Conservation (phyloP, 352 stramenopile genomes). For the Globisporangium perplexum region DNA sequence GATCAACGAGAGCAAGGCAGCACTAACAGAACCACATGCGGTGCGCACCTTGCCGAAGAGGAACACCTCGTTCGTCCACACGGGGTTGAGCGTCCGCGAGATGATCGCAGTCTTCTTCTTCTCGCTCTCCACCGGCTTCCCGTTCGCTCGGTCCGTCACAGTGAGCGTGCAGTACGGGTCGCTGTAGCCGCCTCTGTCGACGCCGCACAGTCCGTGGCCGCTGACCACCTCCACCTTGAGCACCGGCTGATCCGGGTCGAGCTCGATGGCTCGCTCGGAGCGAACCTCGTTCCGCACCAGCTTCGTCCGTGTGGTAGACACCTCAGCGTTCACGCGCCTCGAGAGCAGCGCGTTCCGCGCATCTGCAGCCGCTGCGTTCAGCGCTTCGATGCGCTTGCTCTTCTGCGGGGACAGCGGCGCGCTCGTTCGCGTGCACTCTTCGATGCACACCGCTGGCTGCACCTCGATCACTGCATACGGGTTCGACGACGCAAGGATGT, state of each 20-base stretch:
- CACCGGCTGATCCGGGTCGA: conserved; percentile 22
- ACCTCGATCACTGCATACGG: conserved; percentile 64
- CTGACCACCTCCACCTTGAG: conserved; percentile 55
- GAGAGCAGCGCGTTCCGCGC: conserved; percentile 38
- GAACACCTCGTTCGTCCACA: conserved; percentile 62
- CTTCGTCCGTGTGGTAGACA: conserved; percentile 46
- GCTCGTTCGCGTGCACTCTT: conserved; percentile 46
- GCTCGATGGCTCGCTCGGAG: conserved; percentile 33
- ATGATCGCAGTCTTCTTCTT: conserved; percentile 70
- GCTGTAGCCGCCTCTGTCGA: conserved; percentile 62
- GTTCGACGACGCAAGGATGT: conserved; percentile 23
- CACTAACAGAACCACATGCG: not conserved
- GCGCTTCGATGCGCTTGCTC: conserved; percentile 33
- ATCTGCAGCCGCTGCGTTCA: conserved; percentile 28
- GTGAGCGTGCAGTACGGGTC: conserved; percentile 71
- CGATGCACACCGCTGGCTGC: conserved; percentile 42
- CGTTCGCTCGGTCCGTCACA: conserved; percentile 37
- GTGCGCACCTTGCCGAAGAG: conserved; percentile 44
- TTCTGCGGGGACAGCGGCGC: conserved; percentile 38
- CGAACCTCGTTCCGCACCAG: conserved; percentile 55
- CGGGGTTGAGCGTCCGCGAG: conserved; percentile 64
- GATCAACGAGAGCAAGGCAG: not conserved
- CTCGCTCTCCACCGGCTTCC: conserved; percentile 46
- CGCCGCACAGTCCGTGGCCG: conserved; percentile 47
- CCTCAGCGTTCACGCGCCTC: conserved; percentile 45